Conservation (phyloP, 225 moss, liverwort and hornwort species). For the Pseudoscleropodium purum region DNA sequence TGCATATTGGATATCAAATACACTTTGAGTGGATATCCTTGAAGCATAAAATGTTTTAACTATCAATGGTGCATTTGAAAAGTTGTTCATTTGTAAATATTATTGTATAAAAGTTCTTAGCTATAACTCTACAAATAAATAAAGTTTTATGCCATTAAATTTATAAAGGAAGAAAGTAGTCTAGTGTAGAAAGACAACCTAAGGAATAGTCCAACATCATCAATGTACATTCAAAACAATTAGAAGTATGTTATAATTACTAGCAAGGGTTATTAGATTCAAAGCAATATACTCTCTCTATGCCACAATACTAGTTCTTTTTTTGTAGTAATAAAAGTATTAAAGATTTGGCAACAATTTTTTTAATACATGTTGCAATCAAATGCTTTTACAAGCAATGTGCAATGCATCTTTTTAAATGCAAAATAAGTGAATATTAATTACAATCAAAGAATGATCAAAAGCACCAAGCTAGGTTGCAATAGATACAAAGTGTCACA, state of each 20-base stretch:
- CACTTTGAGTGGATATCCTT: neutral
- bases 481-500: neutral
- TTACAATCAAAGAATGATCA: neutral
- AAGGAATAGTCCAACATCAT: neutral
- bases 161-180: rapidly evolving
- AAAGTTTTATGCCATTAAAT: rapidly evolving
- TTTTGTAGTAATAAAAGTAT: neutral
- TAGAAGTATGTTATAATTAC: no score
- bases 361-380: neutral
- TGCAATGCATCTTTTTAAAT: neutral
- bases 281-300: rapidly evolving
- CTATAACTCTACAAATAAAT: rapidly evolving
- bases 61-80: neutral
- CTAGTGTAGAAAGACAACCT: rapidly evolving
- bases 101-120: no score
- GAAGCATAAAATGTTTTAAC: neutral
- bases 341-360: neutral
- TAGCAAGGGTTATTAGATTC: rapidly evolving
- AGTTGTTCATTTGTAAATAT: rapidly evolving
- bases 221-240: no score
- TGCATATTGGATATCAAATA: rapidly evolving
- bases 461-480: no score
- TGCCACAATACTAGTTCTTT: rapidly evolving
- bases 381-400: neutral
- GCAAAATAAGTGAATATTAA: neutral